Evolutionary conservation across 176 grass and related monocot genomes (phyloP), one percentile per base, ranked within the genome.

Genomic region (Musa troglodytarum): DNA sequence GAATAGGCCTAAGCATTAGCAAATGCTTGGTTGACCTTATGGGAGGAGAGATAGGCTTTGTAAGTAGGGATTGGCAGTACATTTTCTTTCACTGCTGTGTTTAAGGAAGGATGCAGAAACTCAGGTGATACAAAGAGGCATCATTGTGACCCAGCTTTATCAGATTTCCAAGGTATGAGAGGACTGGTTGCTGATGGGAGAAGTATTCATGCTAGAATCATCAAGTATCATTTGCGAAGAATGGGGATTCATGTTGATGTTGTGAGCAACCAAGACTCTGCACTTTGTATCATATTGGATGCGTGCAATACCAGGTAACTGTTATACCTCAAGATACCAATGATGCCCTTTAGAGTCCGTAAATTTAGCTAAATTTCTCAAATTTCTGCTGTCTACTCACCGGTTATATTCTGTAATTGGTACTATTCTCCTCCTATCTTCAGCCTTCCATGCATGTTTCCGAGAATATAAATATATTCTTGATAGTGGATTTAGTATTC

Each of bases 1-100:
- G 87, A 53, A 89, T 93, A 77, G 90, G 90, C 52, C 82, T 93
- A 80, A 93, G 84, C 81, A 93, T 93, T 72, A 93, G 84, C n/a
- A 93, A 87, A 82, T 58, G 82, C 54, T 87, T 93, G 49, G 90
- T 89, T 53, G 82, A 85, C 67, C 67, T 92, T 59, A 92, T 85
- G 86, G 79, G 86, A 13, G 86, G 84, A 68, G 72, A 85, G 79
- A 75, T 89, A 74, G 73, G 79, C 0, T 87, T 92, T 80, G 73
- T 68, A 17, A 87, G 84, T 77, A 28, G 76, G 63, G 59, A 79
- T 85, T 81, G 87, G 90, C 13, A 89, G 87, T 82, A 92, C 90
- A 53, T 92, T 92, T 85, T 87, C 80, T 59, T 93, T 93, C 81
- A 89, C 87, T 85, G 87, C 87, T 70, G 72, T 82, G 74, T 89